Evolutionary conservation across 2,329 filamentous ascomycete genomes (phyloP).

Genomic region (Monascus ruber): DNA sequence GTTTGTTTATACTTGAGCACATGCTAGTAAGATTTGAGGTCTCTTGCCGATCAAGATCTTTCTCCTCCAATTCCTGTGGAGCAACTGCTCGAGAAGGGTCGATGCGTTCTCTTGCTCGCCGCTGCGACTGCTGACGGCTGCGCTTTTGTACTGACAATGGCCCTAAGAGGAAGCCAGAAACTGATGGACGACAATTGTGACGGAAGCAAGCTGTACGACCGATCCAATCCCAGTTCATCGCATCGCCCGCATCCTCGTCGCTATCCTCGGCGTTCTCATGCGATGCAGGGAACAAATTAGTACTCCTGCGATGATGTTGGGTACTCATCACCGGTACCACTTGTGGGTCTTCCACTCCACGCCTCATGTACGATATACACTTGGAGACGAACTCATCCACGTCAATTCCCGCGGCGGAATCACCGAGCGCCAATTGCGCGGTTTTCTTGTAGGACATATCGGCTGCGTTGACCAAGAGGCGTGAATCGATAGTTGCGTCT

Average conservation of each 20-base stretch:
- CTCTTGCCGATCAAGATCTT: conserved; percentile 64
- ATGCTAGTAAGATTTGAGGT: conserved; percentile 69
- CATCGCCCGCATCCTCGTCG: conserved; percentile 60
- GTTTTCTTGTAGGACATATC: conserved; percentile 73
- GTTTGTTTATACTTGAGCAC: conserved; percentile 61
- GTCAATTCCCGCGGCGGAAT: conserved; percentile 64
- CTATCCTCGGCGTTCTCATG: conserved; percentile 46
- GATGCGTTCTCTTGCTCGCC: conserved; percentile 57
- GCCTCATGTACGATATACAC: conserved; percentile 76
- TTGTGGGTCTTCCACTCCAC: conserved; percentile 46
- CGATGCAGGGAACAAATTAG: conserved; percentile 11
- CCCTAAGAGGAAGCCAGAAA: conserved; percentile 76
- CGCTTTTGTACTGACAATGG: conserved; percentile 85
- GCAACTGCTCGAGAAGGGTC: conserved; percentile 56
- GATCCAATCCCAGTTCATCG: conserved; percentile 75
- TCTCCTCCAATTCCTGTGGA: conserved; percentile 64
- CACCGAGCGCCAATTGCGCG: conserved; percentile 60
- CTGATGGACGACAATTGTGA: conserved; percentile 59
- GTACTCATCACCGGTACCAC: conserved; percentile 31
- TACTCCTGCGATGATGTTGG: conserved; percentile 30
- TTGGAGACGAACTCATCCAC: conserved; percentile 87
- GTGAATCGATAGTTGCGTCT: conserved; percentile 82
- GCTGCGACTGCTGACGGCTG: conserved; percentile 56
- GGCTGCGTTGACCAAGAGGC: conserved; percentile 68
- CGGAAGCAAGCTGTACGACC: conserved; percentile 68